Percentiles rank a stretch among this genome's conserved stretches.
phyloP scores from a whole-genome alignment of 345 rosid species.

The Hibiscus tridactylites region DNA sequence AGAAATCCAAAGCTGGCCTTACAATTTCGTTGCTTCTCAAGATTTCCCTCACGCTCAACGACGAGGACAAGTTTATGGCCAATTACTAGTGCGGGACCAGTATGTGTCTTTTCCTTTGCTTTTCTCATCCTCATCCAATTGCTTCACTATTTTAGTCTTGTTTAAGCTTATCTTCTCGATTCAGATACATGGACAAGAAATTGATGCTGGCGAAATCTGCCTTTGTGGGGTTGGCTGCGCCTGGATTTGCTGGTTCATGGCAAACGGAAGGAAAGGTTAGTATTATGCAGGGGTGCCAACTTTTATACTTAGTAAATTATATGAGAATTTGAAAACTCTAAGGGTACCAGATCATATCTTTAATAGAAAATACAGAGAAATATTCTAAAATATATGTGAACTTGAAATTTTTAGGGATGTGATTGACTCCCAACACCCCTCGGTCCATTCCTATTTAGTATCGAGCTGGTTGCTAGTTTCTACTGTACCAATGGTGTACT shows the following conservation, averaged over 20 bases:
- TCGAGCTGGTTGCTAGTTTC: no score
- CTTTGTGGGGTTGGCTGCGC: conserved; percentile 70
- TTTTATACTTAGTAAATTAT: no score
- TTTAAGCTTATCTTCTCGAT: not conserved
- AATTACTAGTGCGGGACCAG: conserved; percentile 54
- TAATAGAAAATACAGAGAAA: no score
- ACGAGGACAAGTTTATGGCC: conserved; percentile 61
- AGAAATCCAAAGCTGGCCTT: conserved; percentile 71
- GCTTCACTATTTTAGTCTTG: no score
- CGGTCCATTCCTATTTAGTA: not conserved
- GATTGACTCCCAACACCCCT: no score
- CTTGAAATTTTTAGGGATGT: no score
- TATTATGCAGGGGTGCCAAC: not conserved
- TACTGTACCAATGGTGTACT: no score
- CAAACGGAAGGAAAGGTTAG: conserved; percentile 65
- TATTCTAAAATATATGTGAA: no score
- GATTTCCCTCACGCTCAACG: conserved; percentile 45
- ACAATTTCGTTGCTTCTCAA: conserved; percentile 37
- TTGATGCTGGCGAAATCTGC: conserved; percentile 36
- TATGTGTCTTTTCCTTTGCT: conserved; percentile 7
- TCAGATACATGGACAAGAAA: conserved; percentile 26
- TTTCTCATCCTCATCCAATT: not conserved
- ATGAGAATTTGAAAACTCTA: no score
- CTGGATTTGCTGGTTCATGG: conserved; percentile 78
- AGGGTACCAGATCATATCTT: no score